These are phyloP conservation scores for Dactylellina leptospora DNA, from an alignment of 2,329 filamentous ascomycete species.

Conservation along the genomic window DNA sequence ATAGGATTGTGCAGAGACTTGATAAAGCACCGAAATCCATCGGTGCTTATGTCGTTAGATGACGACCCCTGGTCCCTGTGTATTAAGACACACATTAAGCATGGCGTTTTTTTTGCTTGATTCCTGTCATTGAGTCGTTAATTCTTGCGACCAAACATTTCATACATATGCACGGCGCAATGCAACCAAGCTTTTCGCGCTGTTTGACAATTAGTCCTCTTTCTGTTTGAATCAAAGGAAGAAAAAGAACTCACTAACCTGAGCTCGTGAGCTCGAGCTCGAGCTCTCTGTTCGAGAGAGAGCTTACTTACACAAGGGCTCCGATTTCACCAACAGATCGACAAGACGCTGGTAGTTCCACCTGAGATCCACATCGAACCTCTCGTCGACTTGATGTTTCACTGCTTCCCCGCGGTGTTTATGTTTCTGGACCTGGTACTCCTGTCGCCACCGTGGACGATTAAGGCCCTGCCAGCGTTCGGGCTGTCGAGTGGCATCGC, in stretches of 20 bases:
- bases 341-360: constrained; percentile 54
- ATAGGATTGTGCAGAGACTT: constrained; percentile 6
- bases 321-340: constrained; percentile 54
- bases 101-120: constrained; percentile 8
- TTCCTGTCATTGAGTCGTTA: constrained; percentile 3
- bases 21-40: constrained; percentile 20
- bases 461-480: constrained; percentile 69
- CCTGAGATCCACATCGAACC: constrained; percentile 54
- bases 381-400: constrained; percentile 69
- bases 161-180: constrained; percentile 37
- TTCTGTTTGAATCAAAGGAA: background rate
- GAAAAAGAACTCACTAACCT: constrained; percentile 40
- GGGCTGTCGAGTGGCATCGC: constrained; percentile 69
- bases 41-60: constrained; percentile 24
- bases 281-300: constrained; percentile 3
- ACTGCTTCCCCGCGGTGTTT: constrained; percentile 72
- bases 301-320: background rate
- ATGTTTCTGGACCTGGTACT: constrained; percentile 73
- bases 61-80: constrained; percentile 17
- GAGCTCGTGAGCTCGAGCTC: constrained; percentile 52
- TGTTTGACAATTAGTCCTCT: background rate
- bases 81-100: constrained; percentile 6
- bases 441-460: constrained; percentile 76
- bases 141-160: constrained; percentile 22
- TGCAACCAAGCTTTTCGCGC: constrained; percentile 17